Percentiles rank a stretch among this genome's conserved stretches.
Conservation (phyloP, 2,329 filamentous ascomycete genomes). For the Calonectria hongkongensis region DNA sequence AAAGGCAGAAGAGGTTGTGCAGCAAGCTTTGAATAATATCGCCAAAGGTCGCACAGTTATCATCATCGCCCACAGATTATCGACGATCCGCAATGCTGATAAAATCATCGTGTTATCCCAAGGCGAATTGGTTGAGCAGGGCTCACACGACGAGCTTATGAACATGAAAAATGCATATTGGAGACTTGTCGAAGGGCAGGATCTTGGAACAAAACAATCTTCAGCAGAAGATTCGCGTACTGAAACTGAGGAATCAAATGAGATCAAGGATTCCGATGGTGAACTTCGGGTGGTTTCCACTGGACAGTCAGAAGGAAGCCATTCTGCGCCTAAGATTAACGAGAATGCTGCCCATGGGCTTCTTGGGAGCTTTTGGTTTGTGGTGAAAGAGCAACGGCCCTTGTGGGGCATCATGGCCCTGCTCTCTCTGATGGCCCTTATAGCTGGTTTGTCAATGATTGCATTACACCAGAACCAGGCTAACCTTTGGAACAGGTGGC, state of each 20-base stretch:
- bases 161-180: slow-evolving; percentile 68
- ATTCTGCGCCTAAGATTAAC: too few species aligned
- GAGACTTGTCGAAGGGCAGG: slow-evolving; percentile 67
- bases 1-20: neutral
- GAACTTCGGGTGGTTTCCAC: too few species aligned
- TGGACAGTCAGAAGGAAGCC: too few species aligned
- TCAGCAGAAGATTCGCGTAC: slow-evolving; percentile 42
- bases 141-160: slow-evolving; percentile 76
- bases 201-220: slow-evolving; percentile 56
- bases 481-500: slow-evolving; percentile 53
- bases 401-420: slow-evolving; percentile 37
- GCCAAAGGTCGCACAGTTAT: neutral
- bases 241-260: slow-evolving; percentile 63
- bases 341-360: too few species aligned
- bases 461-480: neutral
- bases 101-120: slow-evolving; percentile 49
- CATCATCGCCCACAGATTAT: neutral
- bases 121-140: slow-evolving; percentile 77
- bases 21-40: neutral
- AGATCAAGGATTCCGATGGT: slow-evolving; percentile 60
- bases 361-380: too few species aligned
- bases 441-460: slow-evolving; percentile 10
- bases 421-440: slow-evolving; percentile 54
- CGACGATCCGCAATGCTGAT: neutral
- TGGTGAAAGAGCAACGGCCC: too few species aligned